Conservation (phyloP, 352 stramenopile genomes). For the Globisporangium paddicum region DNA sequence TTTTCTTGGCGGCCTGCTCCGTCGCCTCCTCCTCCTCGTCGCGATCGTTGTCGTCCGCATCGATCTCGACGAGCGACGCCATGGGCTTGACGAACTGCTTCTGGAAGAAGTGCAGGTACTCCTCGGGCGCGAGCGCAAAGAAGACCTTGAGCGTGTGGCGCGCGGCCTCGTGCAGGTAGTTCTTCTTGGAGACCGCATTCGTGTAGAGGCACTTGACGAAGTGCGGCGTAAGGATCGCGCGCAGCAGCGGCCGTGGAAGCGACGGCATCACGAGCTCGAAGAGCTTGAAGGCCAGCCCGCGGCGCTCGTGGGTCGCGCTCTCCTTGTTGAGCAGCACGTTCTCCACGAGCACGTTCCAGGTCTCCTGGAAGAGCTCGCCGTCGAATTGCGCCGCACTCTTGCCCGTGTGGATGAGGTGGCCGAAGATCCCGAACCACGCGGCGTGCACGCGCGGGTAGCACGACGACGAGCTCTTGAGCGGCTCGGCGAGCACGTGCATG, state of each 20-base stretch:
- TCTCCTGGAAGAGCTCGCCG: conserved; percentile 66
- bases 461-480: conserved; percentile 58
- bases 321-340: conserved; percentile 49
- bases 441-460: conserved; percentile 80
- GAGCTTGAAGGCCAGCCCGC: conserved; percentile 75
- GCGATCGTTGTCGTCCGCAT: conserved; percentile 27
- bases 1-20: conserved; percentile 25
- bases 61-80: conserved; percentile 43
- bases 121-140: conserved; percentile 30
- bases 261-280: conserved; percentile 67
- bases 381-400: conserved; percentile 36
- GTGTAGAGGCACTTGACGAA: conserved; percentile 83
- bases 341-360: conserved; percentile 79
- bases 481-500: conserved; percentile 53
- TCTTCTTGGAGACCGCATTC: conserved; percentile 76
- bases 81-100: conserved; percentile 64
- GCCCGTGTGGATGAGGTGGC: conserved; percentile 53
- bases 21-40: conserved; percentile 30
- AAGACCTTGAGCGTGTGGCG: conserved; percentile 66
- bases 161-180: conserved; percentile 78
- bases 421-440: conserved; percentile 74
- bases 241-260: conserved; percentile 43
- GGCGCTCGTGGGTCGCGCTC: conserved; percentile 69
- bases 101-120: conserved; percentile 74
- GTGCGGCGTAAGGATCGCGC: conserved; percentile 63